Conservation (phyloP, 2,329 filamentous ascomycete species). For the Sporothrix euskadiensis region DNA sequence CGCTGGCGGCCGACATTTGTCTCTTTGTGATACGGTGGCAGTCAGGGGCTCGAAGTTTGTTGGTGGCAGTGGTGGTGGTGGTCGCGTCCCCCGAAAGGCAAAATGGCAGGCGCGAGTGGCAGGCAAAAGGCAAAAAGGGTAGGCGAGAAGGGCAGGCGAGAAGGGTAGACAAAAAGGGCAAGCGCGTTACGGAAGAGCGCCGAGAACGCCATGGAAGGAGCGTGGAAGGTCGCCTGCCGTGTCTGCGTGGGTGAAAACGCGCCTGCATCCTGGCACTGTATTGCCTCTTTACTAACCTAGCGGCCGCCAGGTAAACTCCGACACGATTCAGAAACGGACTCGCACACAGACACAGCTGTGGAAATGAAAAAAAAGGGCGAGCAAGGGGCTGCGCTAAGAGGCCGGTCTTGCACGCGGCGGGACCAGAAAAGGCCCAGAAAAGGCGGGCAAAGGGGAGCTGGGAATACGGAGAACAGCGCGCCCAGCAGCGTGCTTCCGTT, state of each 20-base stretch:
- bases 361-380: neutral
- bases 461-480: slow-evolving; percentile 9
- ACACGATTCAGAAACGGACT: neutral
- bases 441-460: slow-evolving; percentile 11
- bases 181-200: slow-evolving; percentile 15
- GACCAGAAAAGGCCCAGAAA: neutral
- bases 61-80: neutral
- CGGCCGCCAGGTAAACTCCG: neutral
- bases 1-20: slow-evolving; percentile 19
- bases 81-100: slow-evolving; percentile 13
- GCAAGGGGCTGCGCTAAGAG: slow-evolving; percentile 11
- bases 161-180: neutral
- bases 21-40: slow-evolving; percentile 7
- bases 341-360: neutral
- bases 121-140: neutral
- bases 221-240: neutral
- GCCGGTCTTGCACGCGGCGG: slow-evolving; percentile 8
- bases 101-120: neutral
- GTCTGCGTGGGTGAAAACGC: neutral
- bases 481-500: slow-evolving; percentile 14
- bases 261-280: neutral
- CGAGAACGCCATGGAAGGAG: slow-evolving; percentile 16
- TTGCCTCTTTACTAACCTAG: slow-evolving; percentile 15
- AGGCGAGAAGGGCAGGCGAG: neutral
- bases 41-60: slow-evolving; percentile 3